Percentiles rank a stretch among this genome's conserved stretches.
These are phyloP conservation scores for Cercospora zeina DNA, from an alignment of 2,329 filamentous ascomycete genomes.

Conservation along the genomic window DNA sequence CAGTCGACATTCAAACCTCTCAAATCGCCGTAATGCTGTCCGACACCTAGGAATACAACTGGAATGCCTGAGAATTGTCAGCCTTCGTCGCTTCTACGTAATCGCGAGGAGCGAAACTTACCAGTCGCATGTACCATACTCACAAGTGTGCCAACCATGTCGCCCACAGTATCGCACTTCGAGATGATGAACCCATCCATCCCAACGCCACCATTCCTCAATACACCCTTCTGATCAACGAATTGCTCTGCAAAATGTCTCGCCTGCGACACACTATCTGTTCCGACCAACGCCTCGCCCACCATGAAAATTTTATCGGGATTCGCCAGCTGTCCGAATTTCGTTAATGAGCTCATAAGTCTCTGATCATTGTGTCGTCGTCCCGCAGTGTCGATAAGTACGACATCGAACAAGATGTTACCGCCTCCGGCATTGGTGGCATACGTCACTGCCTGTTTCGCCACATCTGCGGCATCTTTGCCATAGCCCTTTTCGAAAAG, in stretches of 20 bases:
- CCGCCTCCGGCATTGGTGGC: slow-evolving; percentile 61
- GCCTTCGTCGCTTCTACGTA: not conserved
- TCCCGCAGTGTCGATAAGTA: slow-evolving; percentile 94
- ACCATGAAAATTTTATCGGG: slow-evolving; percentile 99
- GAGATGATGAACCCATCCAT: slow-evolving; percentile 98
- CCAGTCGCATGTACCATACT: slow-evolving; percentile 92
- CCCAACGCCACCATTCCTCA: slow-evolving; percentile 60
- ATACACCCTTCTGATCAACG: slow-evolving; percentile 42
- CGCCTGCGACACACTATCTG: slow-evolving; percentile 91
- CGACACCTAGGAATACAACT: slow-evolving; percentile 82
- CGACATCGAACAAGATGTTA: slow-evolving; percentile 70
- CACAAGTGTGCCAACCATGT: slow-evolving; percentile 95
- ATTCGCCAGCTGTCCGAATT: slow-evolving; percentile 92
- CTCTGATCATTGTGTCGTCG: slow-evolving; percentile 92
- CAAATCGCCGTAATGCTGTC: slow-evolving; percentile 67
- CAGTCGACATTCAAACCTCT: slow-evolving; percentile 64
- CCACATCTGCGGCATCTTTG: slow-evolving; percentile 93
- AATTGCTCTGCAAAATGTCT: slow-evolving; percentile 95
- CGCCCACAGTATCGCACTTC: slow-evolving; percentile 98
- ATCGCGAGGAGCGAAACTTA: slow-evolving; percentile 40
- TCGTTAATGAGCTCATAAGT: slow-evolving; percentile 94
- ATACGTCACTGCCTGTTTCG: slow-evolving; percentile 85
- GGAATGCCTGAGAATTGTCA: slow-evolving; percentile 63
- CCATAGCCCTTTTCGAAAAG: slow-evolving; percentile 97
- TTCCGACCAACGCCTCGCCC: slow-evolving; percentile 86